A percentile compares a stretch with the other conserved stretches of the same genome.
Evolutionary conservation across 441 rosid genomes (phyloP).

Genomic region (Capsella rubella): DNA sequence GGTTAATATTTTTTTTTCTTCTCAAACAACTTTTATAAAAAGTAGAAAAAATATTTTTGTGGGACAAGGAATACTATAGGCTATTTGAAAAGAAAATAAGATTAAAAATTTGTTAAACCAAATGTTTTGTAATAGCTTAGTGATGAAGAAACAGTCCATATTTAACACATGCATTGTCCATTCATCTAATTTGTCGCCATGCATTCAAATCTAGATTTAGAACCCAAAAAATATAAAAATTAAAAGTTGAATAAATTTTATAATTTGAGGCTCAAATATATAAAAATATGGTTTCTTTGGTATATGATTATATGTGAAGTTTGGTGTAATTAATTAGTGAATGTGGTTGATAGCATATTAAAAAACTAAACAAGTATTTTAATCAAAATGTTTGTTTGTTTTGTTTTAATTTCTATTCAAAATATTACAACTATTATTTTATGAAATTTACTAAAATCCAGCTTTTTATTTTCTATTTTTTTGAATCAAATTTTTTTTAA

Average conservation of each 20-base stretch:
- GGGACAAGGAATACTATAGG: conserved; percentile 14
- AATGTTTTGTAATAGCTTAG: conserved; percentile 52
- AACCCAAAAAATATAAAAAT: not conserved
- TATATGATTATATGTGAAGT: not conserved
- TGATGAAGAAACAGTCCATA: conserved; percentile 57
- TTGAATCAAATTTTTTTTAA: not conserved
- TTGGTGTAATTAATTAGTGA: conserved; percentile 23
- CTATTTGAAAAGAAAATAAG: not conserved
- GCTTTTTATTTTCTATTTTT: not conserved
- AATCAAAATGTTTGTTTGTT: not conserved
- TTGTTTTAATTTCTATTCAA: not conserved
- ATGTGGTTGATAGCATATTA: conserved; percentile 3
- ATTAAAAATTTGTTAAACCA: conserved; percentile 33
- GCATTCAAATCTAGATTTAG: conserved; percentile 7
- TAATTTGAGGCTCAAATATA: not conserved
- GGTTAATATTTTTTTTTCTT: conserved; percentile 11
- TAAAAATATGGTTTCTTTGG: not conserved
- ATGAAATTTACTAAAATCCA: not conserved
- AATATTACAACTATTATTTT: not conserved
- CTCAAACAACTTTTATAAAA: conserved; percentile 18
- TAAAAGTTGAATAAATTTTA: not conserved
- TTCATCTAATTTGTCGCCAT: conserved; percentile 21
- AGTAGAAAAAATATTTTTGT: conserved; percentile 34
- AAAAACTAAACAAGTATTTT: not conserved
- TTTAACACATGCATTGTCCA: conserved; percentile 35